Evolutionary conservation across 139 green algal species (phyloP).

Genomic region (Picochlorum sp.): DNA sequence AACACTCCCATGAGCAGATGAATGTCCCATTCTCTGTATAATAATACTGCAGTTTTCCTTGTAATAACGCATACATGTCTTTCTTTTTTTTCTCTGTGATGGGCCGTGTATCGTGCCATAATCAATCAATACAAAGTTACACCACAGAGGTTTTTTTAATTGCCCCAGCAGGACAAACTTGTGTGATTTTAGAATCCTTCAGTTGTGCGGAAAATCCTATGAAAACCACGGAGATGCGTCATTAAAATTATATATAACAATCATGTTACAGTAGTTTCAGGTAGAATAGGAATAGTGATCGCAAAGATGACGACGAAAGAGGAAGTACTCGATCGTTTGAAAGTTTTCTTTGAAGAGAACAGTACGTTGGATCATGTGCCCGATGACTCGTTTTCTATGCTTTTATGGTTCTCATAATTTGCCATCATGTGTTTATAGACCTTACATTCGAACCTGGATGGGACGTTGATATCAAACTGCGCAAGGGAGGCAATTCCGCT

Average conservation of each 20-base stretch:
- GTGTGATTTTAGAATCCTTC: too few species aligned
- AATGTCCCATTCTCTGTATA: background rate
- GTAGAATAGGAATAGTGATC: background rate
- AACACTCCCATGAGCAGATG: constrained; percentile 44
- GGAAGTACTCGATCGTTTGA: constrained; percentile 9
- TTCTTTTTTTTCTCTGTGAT: too few species aligned
- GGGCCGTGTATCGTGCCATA: too few species aligned
- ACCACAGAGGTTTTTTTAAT: too few species aligned
- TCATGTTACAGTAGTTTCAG: background rate
- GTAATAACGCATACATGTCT: background rate
- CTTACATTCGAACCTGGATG: constrained; percentile 31
- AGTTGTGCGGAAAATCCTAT: too few species aligned
- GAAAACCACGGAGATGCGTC: background rate
- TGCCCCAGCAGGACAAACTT: too few species aligned
- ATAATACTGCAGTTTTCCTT: background rate
- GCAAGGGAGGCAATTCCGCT: constrained; percentile 31
- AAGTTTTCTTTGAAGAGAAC: constrained; percentile 25
- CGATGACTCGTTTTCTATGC: background rate
- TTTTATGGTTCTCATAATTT: background rate
- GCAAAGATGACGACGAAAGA: background rate
- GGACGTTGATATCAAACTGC: constrained; percentile 43
- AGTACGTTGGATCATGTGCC: constrained; percentile 3
- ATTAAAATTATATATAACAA: background rate
- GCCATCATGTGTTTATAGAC: constrained; percentile 11
- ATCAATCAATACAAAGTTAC: too few species aligned